A percentile compares a stretch with the other conserved stretches of the same genome.
Evolutionary conservation across 192 early-diverging fungal genomes (phyloP).

Genomic region (Backusella tarrabulga): DNA sequence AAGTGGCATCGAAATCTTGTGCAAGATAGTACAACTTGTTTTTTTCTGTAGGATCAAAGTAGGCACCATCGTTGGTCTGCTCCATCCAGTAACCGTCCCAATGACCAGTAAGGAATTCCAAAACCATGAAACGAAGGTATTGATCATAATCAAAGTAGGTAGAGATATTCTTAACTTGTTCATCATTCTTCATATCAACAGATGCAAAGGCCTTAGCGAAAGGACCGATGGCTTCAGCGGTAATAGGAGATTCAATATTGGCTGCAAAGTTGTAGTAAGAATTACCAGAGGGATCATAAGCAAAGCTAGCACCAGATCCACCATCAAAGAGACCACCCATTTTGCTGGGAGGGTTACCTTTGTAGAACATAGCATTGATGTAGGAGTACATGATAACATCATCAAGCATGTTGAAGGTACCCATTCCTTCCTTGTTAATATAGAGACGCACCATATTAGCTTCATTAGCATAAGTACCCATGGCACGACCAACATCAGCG

Average conservation of each 20-base stretch:
- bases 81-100: conserved; percentile 52
- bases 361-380: conserved; percentile 41
- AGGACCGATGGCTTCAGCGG: conserved; percentile 19
- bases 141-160: conserved; percentile 36
- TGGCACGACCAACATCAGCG: conserved; percentile 38
- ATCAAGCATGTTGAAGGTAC: conserved; percentile 50
- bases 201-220: conserved; percentile 25
- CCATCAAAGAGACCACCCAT: conserved; percentile 46
- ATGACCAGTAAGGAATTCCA: conserved; percentile 46
- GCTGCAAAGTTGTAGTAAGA: conserved; percentile 32
- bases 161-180: conserved; percentile 26
- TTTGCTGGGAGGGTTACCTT: conserved; percentile 23
- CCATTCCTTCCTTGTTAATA: conserved; percentile 42
- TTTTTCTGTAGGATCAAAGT: conserved; percentile 37
- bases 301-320: conserved; percentile 43
- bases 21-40: conserved; percentile 43
- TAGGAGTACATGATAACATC: conserved; percentile 45
- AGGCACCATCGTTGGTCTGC: conserved; percentile 47
- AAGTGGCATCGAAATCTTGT: conserved; percentile 52
- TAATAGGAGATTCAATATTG: conserved; percentile 32
- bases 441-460: conserved; percentile 46
- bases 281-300: conserved; percentile 25
- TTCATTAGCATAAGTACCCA: conserved; percentile 45
- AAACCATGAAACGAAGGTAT: conserved; percentile 47
- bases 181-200: conserved; percentile 33